Percentiles rank a stretch among this genome's conserved stretches.
Conservation (phyloP, 106 monocot species). For the Dioscorea zingiberensis region DNA sequence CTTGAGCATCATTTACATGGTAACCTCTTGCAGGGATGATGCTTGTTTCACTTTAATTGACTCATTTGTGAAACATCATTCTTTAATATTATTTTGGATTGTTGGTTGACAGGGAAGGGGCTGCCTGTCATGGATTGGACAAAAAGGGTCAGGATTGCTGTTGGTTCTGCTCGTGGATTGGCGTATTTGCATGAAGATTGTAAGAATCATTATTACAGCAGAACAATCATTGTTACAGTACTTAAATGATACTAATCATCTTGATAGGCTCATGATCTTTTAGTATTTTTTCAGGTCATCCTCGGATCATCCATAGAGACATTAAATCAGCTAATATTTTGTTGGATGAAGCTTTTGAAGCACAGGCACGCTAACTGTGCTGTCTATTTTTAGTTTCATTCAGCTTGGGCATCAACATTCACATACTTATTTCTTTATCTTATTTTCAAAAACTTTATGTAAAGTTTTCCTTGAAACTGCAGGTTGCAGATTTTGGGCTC, state of each 20-base stretch:
- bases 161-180: slow-evolving; percentile 77
- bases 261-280: not conserved
- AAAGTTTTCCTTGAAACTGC: not conserved
- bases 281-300: slow-evolving; percentile 60
- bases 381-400: not conserved
- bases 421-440: not conserved
- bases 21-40: slow-evolving; percentile 11
- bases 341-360: slow-evolving; percentile 75
- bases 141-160: slow-evolving; percentile 67
- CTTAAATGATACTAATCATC: not conserved
- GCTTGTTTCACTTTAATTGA: not conserved
- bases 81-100: not conserved
- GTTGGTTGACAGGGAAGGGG: slow-evolving; percentile 25
- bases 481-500: slow-evolving; percentile 98
- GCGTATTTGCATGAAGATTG: slow-evolving; percentile 94
- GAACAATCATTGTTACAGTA: slow-evolving; percentile 1
- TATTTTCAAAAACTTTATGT: not conserved
- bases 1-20: slow-evolving; percentile 90
- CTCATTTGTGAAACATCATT: not conserved
- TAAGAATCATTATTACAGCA: slow-evolving; percentile 27
- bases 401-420: no score
- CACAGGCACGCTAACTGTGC: slow-evolving; percentile 40
- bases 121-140: slow-evolving; percentile 64
- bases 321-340: slow-evolving; percentile 94
- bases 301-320: slow-evolving; percentile 84